phyloP scores from a whole-genome alignment of 257 asterid species.

The Jacaranda copaia region DNA sequence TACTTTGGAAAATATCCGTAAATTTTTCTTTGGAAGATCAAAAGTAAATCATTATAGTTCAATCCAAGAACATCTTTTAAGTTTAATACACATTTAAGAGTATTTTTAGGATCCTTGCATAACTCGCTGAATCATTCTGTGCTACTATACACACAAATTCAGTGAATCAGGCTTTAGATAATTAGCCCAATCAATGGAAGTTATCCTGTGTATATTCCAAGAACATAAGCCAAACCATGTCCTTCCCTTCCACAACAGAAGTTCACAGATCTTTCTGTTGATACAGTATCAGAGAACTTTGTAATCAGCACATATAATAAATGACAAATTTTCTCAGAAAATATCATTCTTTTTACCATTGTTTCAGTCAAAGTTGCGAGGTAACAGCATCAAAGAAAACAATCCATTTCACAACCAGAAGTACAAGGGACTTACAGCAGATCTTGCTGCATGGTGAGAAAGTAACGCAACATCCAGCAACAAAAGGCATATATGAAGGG shows the following conservation, averaged over 20 bases:
- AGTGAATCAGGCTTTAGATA: slow-evolving; percentile 14
- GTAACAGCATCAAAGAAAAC: slow-evolving; percentile 19
- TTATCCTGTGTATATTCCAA: neutral
- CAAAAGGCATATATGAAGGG: slow-evolving; percentile 79
- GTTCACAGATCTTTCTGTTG: neutral
- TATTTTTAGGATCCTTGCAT: no score
- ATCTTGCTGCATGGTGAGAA: slow-evolving; percentile 65
- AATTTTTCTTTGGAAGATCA: no score
- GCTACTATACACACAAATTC: neutral
- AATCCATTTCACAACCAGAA: neutral
- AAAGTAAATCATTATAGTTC: no score
- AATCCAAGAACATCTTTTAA: no score
- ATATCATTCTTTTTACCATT: neutral
- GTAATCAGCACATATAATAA: slow-evolving; percentile 8
- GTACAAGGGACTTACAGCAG: slow-evolving; percentile 61
- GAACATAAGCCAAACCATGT: slow-evolving; percentile 14
- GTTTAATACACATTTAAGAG: no score
- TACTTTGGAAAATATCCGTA: no score
- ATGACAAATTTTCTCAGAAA: neutral
- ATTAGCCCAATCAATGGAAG: slow-evolving; percentile 19
- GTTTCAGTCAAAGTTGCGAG: neutral
- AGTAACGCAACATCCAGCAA: slow-evolving; percentile 78
- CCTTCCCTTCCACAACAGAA: slow-evolving; percentile 5
- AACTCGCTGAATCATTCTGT: no score
- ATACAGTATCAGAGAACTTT: neutral